A percentile compares a stretch with the other conserved stretches of the same genome.
phyloP scores from a whole-genome alignment of 1,284 basidiomycete genomes.

The Ceratobasidium sp. region DNA sequence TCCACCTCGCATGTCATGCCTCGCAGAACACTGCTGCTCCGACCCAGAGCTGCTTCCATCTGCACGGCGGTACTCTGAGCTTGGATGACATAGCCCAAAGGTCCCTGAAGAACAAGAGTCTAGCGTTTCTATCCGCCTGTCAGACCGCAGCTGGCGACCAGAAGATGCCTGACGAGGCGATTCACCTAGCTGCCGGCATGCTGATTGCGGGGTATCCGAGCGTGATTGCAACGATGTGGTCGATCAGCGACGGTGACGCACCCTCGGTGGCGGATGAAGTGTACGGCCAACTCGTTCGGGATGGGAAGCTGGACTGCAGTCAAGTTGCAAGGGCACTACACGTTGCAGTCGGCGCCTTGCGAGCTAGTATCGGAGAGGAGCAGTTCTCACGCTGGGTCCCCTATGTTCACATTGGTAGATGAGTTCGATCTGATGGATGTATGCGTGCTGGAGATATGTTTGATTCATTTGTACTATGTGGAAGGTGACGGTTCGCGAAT shows the following conservation, averaged over 20 bases:
- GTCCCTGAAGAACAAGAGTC: slow-evolving; percentile 3
- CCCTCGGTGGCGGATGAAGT: slow-evolving; percentile 17
- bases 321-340: slow-evolving; percentile 15
- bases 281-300: slow-evolving; percentile 13
- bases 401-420: slow-evolving; percentile 11
- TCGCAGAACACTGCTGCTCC: not conserved
- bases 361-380: not conserved
- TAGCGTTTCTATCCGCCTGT: slow-evolving; percentile 40
- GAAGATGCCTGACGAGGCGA: slow-evolving; percentile 14
- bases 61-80: not conserved
- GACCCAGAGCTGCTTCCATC: not conserved
- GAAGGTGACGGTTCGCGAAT: too few relatives aligned
- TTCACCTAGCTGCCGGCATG: slow-evolving; percentile 38
- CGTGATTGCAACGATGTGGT: slow-evolving; percentile 26
- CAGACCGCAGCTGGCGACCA: slow-evolving; percentile 25
- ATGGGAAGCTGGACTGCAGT: not conserved
- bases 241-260: slow-evolving; percentile 29
- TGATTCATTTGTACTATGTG: too few relatives aligned
- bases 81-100: not conserved
- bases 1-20: slow-evolving; percentile 17
- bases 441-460: too few relatives aligned
- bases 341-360: slow-evolving; percentile 1
- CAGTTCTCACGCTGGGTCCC: not conserved
- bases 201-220: slow-evolving; percentile 16
- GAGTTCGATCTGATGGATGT: too few relatives aligned